A percentile compares a stretch with the other conserved stretches of the same genome.
phyloP scores from a whole-genome alignment of 345 rosid genomes.

The Eucalyptus erythrocorys region DNA sequence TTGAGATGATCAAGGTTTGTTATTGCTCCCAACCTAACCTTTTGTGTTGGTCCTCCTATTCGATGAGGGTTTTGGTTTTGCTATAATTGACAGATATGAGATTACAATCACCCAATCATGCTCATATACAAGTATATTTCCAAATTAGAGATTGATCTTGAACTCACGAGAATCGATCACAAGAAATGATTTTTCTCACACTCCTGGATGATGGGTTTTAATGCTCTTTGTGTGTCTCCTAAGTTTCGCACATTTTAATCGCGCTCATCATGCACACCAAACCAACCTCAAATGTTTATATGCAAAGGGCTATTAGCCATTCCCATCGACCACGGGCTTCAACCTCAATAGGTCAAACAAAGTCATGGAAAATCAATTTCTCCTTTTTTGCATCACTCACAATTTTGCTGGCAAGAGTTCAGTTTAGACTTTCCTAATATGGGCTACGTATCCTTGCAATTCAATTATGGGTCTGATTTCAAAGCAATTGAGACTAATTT shows the following conservation, averaged over 20 bases:
- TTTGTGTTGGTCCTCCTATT: too few relatives aligned
- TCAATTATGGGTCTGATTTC: neutral
- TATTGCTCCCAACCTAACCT: too few relatives aligned
- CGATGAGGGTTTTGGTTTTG: neutral
- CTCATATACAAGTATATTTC: neutral
- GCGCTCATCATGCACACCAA: neutral
- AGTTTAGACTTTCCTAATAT: neutral
- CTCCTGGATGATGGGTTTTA: neutral
- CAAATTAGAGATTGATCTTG: neutral
- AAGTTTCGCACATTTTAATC: neutral
- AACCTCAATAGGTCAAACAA: neutral
- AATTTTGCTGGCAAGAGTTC: neutral
- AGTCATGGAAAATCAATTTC: neutral
- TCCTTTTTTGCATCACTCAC: neutral
- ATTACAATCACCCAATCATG: neutral
- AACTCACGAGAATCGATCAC: neutral
- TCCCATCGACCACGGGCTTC: neutral
- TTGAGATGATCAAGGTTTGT: too few relatives aligned
- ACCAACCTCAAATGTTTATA: neutral
- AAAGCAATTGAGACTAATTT: neutral
- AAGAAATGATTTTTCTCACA: neutral
- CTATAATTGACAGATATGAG: neutral
- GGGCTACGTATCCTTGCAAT: neutral
- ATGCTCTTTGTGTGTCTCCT: neutral
- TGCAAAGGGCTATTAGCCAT: neutral